Base-by-base conservation (phyloP, 768 basidiomycete genomes). In the Myochromella boudieri region DNA sequence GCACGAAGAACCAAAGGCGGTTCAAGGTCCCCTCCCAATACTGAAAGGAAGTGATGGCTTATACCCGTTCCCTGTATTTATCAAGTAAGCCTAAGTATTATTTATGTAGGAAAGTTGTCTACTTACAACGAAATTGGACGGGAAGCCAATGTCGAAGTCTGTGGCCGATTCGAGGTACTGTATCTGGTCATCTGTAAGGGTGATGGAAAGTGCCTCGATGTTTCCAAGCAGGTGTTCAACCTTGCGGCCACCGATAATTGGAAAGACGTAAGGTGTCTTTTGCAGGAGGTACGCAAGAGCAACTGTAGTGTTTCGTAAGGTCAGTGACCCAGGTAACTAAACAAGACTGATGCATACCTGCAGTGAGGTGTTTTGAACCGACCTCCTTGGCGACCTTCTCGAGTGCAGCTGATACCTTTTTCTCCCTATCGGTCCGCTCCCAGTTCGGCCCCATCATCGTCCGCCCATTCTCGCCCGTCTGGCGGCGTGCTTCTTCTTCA, bases 231-330 rank as follows among this genome's bases (percentile, higher is more conserved):
- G 59, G 28, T 82, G 75, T 56, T 78, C 76, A 33, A 78, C 60
- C 54, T 79, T 82, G 41, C 77, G 67, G 0, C 76, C 73, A 3
- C 78, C 77, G 21, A 80, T 59, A 46, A 80, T 66, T 0, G 77
- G 77, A 61, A 80, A 80, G 0, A 78, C 75, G 43, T 68, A 78
- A 0, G 74, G 72, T 6, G 74, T 64, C 60, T 80, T 82, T 41
- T 78, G 75, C 61, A 81, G 60, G n/a, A 80, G 55, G 46, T 78
- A 78, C 7, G 76, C 75, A 48, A 80, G 71, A 6, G 76, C 76
- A 20, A 77, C 76, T 73, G 21, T 14, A 28, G 8, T n/a, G 26
- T 34, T 34, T 34, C 3, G 31, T n/a, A n/a, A n/a, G n/a, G n/a
- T 39, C 32, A 48, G 34, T 31, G 28, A n/a, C n/a, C 24, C 21